A percentile compares a stretch with the other conserved stretches of the same genome.
Conservation (phyloP, 2,329 filamentous ascomycete genomes). For the Aspergillus proliferans region DNA sequence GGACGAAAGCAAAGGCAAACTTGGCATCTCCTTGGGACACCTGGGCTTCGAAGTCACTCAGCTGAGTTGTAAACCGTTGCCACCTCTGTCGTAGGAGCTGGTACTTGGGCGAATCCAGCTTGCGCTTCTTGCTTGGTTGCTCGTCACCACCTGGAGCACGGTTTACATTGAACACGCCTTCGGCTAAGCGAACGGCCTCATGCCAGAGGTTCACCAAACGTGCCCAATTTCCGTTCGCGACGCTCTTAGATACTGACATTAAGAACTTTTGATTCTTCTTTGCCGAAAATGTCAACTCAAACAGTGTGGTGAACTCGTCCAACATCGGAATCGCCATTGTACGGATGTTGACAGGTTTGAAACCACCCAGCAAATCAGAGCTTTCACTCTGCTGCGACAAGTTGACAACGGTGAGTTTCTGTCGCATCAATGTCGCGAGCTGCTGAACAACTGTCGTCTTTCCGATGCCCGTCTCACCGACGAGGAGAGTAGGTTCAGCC, state of each 20-base stretch:
- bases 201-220: conserved; percentile 79
- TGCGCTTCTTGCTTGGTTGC: conserved; percentile 67
- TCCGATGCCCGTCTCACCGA: conserved; percentile 98
- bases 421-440: conserved; percentile 73
- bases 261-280: conserved; percentile 85
- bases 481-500: conserved; percentile 82
- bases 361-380: conserved; percentile 89
- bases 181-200: conserved; percentile 82
- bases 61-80: conserved; percentile 68
- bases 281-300: conserved; percentile 77
- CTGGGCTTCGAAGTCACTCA: conserved; percentile 75
- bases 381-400: conserved; percentile 96
- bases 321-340: conserved; percentile 83
- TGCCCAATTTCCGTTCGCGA: conserved; percentile 80
- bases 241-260: conserved; percentile 69
- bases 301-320: conserved; percentile 88
- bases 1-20: conserved; percentile 94
- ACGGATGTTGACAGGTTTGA: conserved; percentile 89
- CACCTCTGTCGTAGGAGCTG: conserved; percentile 62
- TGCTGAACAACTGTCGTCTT: conserved; percentile 97
- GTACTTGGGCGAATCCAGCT: conserved; percentile 49
- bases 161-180: conserved; percentile 57
- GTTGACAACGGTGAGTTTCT: conserved; percentile 87
- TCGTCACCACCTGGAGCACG: conserved; percentile 44
- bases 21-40: conserved; percentile 62